Percentiles rank a stretch among this genome's conserved stretches.
phyloP scores from a whole-genome alignment of 1,284 basidiomycete genomes.

The Nidula niveotomentosa region DNA sequence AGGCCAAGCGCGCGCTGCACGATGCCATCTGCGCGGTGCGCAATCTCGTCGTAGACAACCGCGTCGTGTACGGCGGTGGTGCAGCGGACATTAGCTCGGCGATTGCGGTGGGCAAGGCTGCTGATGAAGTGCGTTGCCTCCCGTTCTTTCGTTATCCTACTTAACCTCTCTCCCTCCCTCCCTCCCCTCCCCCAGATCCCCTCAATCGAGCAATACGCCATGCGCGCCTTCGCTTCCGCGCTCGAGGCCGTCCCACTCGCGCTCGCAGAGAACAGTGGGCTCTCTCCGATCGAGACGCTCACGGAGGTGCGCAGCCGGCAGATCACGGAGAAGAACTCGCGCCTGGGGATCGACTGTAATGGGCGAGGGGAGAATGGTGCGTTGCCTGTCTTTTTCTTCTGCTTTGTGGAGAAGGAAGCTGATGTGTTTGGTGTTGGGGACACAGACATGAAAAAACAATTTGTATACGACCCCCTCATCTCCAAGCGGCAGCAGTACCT shows the following conservation, averaged over 20 bases:
- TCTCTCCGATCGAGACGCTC: constrained; percentile 95
- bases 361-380: constrained; percentile 83
- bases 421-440: background rate
- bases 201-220: constrained; percentile 98
- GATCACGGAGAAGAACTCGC: constrained; percentile 84
- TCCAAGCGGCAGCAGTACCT: constrained; percentile 97
- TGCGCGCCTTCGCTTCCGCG: constrained; percentile 96
- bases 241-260: constrained; percentile 94
- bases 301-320: constrained; percentile 95
- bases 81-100: constrained; percentile 97
- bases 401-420: background rate
- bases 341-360: constrained; percentile 93
- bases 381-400: constrained; percentile 20
- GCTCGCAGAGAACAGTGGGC: constrained; percentile 95
- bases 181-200: constrained; percentile 64
- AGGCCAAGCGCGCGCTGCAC: constrained; percentile 96
- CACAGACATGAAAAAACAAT: constrained; percentile 97
- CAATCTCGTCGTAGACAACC: constrained; percentile 93
- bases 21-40: constrained; percentile 98
- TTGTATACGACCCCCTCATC: constrained; percentile 96
- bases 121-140: constrained; percentile 79
- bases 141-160: no score
- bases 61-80: constrained; percentile 97
- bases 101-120: constrained; percentile 90
- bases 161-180: no score